Base-by-base conservation (phyloP, 148 eudicot genomes). In the Cornus kousa region DNA sequence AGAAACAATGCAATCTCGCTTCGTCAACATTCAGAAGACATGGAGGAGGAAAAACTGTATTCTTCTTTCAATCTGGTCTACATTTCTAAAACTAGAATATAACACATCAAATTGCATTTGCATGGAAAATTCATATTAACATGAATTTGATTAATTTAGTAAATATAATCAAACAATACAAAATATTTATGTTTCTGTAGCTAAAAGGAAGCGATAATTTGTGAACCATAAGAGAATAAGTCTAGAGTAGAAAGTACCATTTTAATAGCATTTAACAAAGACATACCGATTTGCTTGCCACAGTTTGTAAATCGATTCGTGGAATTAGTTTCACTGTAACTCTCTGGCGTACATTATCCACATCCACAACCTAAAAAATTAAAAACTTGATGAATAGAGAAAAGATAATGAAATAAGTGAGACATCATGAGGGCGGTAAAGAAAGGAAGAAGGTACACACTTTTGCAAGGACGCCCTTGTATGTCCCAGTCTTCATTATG, bases 391-490 rank as follows among this genome's bases (percentile, higher is more conserved):
- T 39, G 8, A 16, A 1, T 67, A 72, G 62, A n/a, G n/a, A n/a
- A n/a, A n/a, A n/a, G n/a, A n/a, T n/a, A n/a, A 22, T 9, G 31
- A 23, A 11, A 40, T 28, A 68, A 66, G 40, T 1, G 67, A 60
- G n/a, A 70, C 10, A 55, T 48, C 50, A 77, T 32, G 19, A 24
- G 16, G 24, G 28, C 19, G 76, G 78, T 32, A 17, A 48, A 23
- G 19, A 17, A 65, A 32, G 59, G 20, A 4, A 55, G 53, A 37
- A 55, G 55, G 23, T 68, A 22, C 48, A 31, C 85, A 95, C 98
- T 88, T 95, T 93, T 10, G 98, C 98, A 71, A 95, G 94, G 83
- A 93, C 98, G 57, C 98, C 98, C 81, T 95, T 95, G 70, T 95
- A 95, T 12, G 85, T 91, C 59, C 98, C 97, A 68, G 77, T 89